A percentile compares a stretch with the other conserved stretches of the same genome.
Conservation (phyloP, 805 yeast genomes). For the Starmerella stigmatis region DNA sequence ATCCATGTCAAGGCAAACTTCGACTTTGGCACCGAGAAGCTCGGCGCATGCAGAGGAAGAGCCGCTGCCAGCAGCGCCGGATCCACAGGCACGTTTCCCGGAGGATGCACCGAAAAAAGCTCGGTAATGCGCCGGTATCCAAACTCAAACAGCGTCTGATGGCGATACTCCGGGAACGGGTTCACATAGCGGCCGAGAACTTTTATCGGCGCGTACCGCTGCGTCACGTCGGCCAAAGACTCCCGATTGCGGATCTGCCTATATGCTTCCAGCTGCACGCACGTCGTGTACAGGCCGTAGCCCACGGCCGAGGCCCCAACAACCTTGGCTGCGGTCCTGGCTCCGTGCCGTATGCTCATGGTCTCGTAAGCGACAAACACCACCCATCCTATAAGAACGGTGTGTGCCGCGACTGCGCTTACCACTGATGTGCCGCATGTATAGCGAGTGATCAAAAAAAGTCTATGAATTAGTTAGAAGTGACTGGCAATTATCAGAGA, state of each 20-base stretch:
- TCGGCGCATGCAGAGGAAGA: conserved; percentile 55
- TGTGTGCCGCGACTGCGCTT: too few species aligned
- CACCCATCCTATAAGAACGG: neutral
- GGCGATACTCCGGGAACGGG: conserved; percentile 82
- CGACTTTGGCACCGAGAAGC: conserved; percentile 30
- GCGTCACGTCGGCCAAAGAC: conserved; percentile 16
- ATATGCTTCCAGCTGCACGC: conserved; percentile 16
- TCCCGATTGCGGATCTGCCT: conserved; percentile 19
- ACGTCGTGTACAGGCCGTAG: conserved; percentile 21
- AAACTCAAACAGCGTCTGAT: conserved; percentile 83
- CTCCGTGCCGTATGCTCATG: conserved; percentile 4
- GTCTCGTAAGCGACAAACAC: conserved; percentile 4
- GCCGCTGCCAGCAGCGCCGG: conserved; percentile 40
- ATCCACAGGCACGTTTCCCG: conserved; percentile 50
- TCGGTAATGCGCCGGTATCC: conserved; percentile 62
- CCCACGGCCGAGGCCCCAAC: conserved; percentile 16
- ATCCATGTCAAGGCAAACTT: conserved; percentile 69
- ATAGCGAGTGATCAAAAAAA: too few species aligned
- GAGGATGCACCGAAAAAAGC: conserved; percentile 46
- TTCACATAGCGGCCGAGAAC: conserved; percentile 66
- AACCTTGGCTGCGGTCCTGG: conserved; percentile 1
- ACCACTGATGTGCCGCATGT: too few species aligned
- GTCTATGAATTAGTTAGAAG: too few species aligned
- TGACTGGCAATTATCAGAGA: too few species aligned
- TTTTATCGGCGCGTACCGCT: conserved; percentile 23